Evolutionary conservation across 108 stramenopile species (phyloP).

Genomic region (Mayamaea pseudoterrestris): DNA sequence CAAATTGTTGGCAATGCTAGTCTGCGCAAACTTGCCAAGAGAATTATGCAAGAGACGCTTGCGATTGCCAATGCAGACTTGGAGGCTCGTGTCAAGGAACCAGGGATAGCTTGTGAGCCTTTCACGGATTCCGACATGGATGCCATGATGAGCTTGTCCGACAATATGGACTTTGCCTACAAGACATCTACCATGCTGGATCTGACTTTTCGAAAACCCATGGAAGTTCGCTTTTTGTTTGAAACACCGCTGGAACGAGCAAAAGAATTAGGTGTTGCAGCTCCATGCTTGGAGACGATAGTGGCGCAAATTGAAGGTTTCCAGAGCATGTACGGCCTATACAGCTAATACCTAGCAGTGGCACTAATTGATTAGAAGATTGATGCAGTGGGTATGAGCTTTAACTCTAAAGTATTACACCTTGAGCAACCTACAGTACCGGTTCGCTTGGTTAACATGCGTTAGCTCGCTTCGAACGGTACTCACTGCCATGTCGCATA

Average conservation of each 20-base stretch:
- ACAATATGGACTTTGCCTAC: slow-evolving; percentile 71
- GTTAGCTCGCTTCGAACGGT: no score
- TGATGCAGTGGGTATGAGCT: no score
- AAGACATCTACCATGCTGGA: slow-evolving; percentile 77
- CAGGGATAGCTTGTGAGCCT: slow-evolving; percentile 8
- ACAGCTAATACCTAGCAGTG: no score
- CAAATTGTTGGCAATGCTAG: slow-evolving; percentile 63
- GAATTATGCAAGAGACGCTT: slow-evolving; percentile 69
- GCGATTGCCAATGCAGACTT: slow-evolving; percentile 74
- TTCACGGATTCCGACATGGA: slow-evolving; percentile 30
- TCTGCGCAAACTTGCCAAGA: slow-evolving; percentile 45
- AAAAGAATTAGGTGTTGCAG: slow-evolving; percentile 32
- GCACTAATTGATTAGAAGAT: no score
- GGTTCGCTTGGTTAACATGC: no score
- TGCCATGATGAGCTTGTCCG: slow-evolving; percentile 56
- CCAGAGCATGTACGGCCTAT: slow-evolving; percentile 27
- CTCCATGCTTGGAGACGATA: slow-evolving; percentile 62
- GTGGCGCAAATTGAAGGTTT: slow-evolving; percentile 57
- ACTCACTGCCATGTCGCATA: no score
- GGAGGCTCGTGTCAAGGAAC: slow-evolving; percentile 29
- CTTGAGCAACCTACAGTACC: no score
- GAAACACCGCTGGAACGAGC: slow-evolving; percentile 59
- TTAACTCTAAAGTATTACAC: no score
- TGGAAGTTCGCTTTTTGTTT: slow-evolving; percentile 80
- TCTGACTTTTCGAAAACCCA: slow-evolving; percentile 47